A percentile compares a stretch with the other conserved stretches of the same genome.
These are phyloP conservation scores for Ambispora gerdemannii DNA, from an alignment of 192 early-diverging fungal species.

Conservation along the genomic window DNA sequence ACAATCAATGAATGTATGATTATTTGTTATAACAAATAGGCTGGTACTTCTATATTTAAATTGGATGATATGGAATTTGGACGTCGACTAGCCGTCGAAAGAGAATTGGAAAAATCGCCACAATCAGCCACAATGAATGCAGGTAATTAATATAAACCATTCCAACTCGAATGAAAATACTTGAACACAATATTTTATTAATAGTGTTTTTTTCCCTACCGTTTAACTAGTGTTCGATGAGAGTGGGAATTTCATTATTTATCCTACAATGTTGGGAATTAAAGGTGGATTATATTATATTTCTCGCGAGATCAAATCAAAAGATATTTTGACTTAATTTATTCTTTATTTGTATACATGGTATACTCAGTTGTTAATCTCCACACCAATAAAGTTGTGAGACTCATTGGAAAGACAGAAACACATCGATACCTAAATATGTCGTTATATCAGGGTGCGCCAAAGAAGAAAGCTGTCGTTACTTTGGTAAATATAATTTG, in stretches of 20 bases:
- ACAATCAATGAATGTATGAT: no score
- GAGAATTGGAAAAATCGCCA: constrained; percentile 75
- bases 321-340: constrained; percentile 7
- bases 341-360: background rate
- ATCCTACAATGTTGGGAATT: constrained; percentile 91
- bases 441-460: constrained; percentile 86
- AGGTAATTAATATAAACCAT: constrained; percentile 40
- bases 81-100: constrained; percentile 81
- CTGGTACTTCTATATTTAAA: constrained; percentile 68
- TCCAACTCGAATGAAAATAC: no score
- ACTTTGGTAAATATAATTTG: constrained; percentile 52
- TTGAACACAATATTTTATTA: background rate
- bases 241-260: constrained; percentile 82
- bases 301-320: background rate
- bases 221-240: constrained; percentile 79
- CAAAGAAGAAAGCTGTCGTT: constrained; percentile 70
- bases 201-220: constrained; percentile 6
- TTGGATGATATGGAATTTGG: constrained; percentile 99
- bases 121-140: constrained; percentile 68
- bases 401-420: constrained; percentile 88
- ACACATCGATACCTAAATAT: constrained; percentile 88
- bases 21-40: no score
- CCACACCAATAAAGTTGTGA: constrained; percentile 76
- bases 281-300: constrained; percentile 51
- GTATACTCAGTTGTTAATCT: constrained; percentile 68